Base-by-base conservation (phyloP, 208 protist species). In the Strigomonas galati region DNA sequence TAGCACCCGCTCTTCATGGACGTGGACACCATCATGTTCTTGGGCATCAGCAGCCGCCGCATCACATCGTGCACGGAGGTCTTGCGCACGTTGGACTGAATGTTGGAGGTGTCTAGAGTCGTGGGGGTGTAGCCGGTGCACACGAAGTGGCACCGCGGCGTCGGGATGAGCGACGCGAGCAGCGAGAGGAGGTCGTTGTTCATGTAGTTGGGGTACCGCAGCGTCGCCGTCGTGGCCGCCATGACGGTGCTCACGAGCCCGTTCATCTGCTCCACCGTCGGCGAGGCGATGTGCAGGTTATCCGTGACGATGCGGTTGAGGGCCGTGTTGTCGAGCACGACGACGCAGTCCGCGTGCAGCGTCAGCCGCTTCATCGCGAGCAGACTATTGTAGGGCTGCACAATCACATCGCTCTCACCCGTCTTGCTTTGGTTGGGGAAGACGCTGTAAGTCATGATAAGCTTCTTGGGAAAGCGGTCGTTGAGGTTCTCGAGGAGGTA, bases 41-140 rank as follows among this genome's bases (percentile, higher is more conserved):
- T 99, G 26, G 98, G 96, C 87, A 99, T 97, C 21, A 99, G 85
- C 23, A 99, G 82, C 26, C 99, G 84, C 28, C 98, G 92, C 98
- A 99, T 99, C 7, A 99, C 98, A 72, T 99, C 99, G 52, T 99
- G 87, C 30, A 99, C 98, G 1, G 96, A 98, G n/a, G 99, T 99
- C 76, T 99, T 99, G 58, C 97, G 90, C 27, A 99, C 94, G 0
- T 76, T 89, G 24, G 89, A 76, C 65, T 95, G 80, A 35, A 93
- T 91, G 58, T 94, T 89, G 17, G 81, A 85, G 44, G 82, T 88
- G 63, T 97, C 85, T 15, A 99, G 73, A 12, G 96, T 95, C 2
- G 99, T 91, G 19, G 98, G 98, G 5, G 99, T 99, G 80, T 99
- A 99, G 14, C 98, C 95, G 19, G 97, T 98, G 79, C 98, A 99